Evolutionary conservation across 169 alveolate genomes (phyloP).

Genomic region (Cryptosporidium ubiquitum): DNA sequence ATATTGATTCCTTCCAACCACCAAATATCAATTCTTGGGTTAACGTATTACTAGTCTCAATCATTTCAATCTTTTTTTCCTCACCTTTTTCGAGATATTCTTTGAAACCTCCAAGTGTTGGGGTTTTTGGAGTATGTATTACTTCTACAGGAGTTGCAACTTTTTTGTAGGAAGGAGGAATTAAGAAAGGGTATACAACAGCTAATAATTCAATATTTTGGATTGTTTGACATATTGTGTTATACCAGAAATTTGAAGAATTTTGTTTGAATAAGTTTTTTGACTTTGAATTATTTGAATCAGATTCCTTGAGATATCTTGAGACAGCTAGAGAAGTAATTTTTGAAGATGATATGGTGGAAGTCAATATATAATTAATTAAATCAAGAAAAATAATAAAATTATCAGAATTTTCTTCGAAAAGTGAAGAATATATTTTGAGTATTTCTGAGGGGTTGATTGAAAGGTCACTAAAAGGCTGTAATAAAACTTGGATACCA

Average conservation of each 20-base stretch:
- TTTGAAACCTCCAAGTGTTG: constrained; percentile 37
- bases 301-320: constrained; percentile 36
- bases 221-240: constrained; percentile 68
- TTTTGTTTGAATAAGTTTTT: constrained; percentile 18
- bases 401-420: constrained; percentile 38
- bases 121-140: constrained; percentile 32
- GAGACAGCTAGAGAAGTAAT: constrained; percentile 22
- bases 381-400: constrained; percentile 37
- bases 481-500: constrained; percentile 50
- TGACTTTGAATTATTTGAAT: neutral
- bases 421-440: constrained; percentile 51
- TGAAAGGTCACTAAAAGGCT: constrained; percentile 28
- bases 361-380: constrained; percentile 4
- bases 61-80: constrained; percentile 12
- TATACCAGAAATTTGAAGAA: constrained; percentile 62
- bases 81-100: constrained; percentile 32
- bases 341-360: constrained; percentile 22
- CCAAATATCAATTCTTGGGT: constrained; percentile 52
- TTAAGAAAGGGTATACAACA: constrained; percentile 43
- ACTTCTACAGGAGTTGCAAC: neutral
- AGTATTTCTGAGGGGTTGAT: constrained; percentile 51
- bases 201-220: constrained; percentile 43
- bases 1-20: constrained; percentile 43
- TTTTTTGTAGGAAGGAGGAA: constrained; percentile 33
- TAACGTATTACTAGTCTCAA: neutral